Evolutionary conservation across 108 stramenopile genomes (phyloP).

Genomic region (Fistulifera pelliculosa): DNA sequence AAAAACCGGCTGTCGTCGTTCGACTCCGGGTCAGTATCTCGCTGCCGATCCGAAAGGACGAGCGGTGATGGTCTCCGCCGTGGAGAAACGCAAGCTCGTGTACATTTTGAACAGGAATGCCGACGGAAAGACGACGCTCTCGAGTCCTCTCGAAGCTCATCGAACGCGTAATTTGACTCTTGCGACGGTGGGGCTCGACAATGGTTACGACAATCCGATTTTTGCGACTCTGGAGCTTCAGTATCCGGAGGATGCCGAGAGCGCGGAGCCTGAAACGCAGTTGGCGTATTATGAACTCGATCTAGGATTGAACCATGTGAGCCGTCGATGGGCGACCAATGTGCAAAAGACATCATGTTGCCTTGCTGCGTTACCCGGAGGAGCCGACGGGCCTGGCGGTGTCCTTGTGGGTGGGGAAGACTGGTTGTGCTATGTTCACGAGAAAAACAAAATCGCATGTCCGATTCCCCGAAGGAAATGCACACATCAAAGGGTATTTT

Average conservation of each 20-base stretch:
- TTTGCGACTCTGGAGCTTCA: constrained; percentile 94
- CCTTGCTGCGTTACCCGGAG: constrained; percentile 89
- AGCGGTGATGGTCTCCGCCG: constrained; percentile 75
- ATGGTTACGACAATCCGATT: constrained; percentile 96
- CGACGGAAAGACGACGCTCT: constrained; percentile 67
- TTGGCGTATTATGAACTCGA: constrained; percentile 97
- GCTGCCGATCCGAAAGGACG: constrained; percentile 93
- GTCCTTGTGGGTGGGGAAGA: constrained; percentile 95
- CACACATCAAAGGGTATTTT: constrained; percentile 69
- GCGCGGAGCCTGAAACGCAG: constrained; percentile 39
- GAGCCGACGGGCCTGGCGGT: constrained; percentile 86
- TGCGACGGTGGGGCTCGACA: constrained; percentile 86
- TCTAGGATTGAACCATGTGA: constrained; percentile 97
- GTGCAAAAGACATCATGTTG: constrained; percentile 71
- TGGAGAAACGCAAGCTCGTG: constrained; percentile 96
- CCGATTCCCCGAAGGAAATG: constrained; percentile 66
- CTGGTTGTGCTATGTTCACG: constrained; percentile 87
- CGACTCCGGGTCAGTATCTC: constrained; percentile 94
- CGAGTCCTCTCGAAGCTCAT: constrained; percentile 95
- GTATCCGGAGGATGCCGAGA: constrained; percentile 81
- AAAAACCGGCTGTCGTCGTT: constrained; percentile 87
- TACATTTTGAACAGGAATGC: constrained; percentile 86
- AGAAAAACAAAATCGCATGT: constrained; percentile 43
- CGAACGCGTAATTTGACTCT: constrained; percentile 75
- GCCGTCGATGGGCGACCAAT: constrained; percentile 76